These are phyloP conservation scores for Hypoxylon sp. DNA, from an alignment of 2,329 filamentous ascomycete genomes.

Conservation along the genomic window DNA sequence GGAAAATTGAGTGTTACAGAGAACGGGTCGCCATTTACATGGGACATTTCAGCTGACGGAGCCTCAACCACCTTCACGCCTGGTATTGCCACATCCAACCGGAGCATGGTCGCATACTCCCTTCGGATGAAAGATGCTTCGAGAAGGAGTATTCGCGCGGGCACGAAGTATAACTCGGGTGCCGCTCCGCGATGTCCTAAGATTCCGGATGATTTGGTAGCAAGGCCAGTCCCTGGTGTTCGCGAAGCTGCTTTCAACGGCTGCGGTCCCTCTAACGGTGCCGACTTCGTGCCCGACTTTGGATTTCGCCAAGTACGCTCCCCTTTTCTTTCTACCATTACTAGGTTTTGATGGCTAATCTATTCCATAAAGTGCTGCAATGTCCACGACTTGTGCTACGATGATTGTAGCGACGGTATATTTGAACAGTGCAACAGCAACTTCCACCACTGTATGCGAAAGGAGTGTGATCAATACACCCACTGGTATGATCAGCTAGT, in stretches of 20 bases:
- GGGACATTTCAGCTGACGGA: slow-evolving; percentile 6
- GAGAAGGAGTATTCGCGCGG: not conserved
- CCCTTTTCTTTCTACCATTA: too few relatives aligned
- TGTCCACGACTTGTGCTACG: slow-evolving; percentile 3
- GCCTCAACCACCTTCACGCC: slow-evolving; percentile 1
- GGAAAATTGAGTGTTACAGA: not conserved
- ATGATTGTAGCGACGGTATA: not conserved
- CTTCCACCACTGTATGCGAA: slow-evolving; percentile 5
- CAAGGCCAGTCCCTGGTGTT: slow-evolving; percentile 1
- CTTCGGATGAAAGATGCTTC: not conserved
- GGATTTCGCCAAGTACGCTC: too few relatives aligned
- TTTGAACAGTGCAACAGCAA: slow-evolving; percentile 5
- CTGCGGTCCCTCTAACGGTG: not conserved
- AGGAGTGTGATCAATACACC: not conserved
- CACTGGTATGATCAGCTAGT: slow-evolving; percentile 4
- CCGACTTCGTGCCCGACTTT: slow-evolving; percentile 1
- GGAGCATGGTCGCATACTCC: slow-evolving; percentile 6
- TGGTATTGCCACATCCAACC: not conserved
- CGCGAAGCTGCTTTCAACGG: not conserved
- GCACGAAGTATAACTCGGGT: slow-evolving; percentile 1
- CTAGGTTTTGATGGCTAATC: too few relatives aligned
- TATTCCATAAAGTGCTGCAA: slow-evolving; percentile 5
- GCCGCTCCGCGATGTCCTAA: not conserved
- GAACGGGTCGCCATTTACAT: slow-evolving; percentile 1
- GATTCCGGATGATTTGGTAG: not conserved